Evolutionary conservation across 2,329 filamentous ascomycete species (phyloP), one percentile per base, ranked within the genome.

Genomic region (Talaromyces sp.): DNA sequence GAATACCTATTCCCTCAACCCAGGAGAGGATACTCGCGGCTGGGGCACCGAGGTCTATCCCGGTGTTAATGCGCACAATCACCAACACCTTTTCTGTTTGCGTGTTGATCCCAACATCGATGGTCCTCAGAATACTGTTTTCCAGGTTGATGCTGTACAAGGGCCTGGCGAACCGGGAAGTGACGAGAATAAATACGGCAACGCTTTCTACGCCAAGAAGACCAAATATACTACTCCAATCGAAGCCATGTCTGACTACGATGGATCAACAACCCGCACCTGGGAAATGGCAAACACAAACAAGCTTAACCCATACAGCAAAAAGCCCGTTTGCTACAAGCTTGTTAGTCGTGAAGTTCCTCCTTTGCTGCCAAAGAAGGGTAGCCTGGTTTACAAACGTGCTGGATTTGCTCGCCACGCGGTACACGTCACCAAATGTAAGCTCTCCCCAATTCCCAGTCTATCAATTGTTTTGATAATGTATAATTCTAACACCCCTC

Each of bases 11-110:
- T 79, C 86, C 22, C 87, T 96, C 80, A 84, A 86, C 63, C 84
- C 86, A 0, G 89, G 85, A 42, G 91, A 96, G 73, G 89, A 94
- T 58, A 88, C 89, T 8, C 79, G 89, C 27, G 90, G 90, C 54
- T 96, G 90, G 90, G 92, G 92, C 51, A 96, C 91, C 0, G 87
- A 96, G 71, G 92, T 97, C 8, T 94, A 93, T 67, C 89, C 90
- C 0, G 87, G 90, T 36, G 91, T 96, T 67, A 96, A 96, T 66
- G 92, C 92, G 0, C 92, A 96, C 76, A 96, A 96, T 77, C 92
- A 97, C 73, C 91, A 97, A 74, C 92, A 97, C 72, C 82, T 97
- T 29, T 97, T 97, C 83, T 96, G 91, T 69, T 78, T 97, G 39
- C 89, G 92, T 37, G 79, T 96, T 39, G 89, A 97, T 69, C 84